Percentiles rank a stretch among this genome's conserved stretches.
These are phyloP conservation scores for Hypholoma fasciculare DNA, from an alignment of 768 basidiomycete genomes.

Conservation along the genomic window DNA sequence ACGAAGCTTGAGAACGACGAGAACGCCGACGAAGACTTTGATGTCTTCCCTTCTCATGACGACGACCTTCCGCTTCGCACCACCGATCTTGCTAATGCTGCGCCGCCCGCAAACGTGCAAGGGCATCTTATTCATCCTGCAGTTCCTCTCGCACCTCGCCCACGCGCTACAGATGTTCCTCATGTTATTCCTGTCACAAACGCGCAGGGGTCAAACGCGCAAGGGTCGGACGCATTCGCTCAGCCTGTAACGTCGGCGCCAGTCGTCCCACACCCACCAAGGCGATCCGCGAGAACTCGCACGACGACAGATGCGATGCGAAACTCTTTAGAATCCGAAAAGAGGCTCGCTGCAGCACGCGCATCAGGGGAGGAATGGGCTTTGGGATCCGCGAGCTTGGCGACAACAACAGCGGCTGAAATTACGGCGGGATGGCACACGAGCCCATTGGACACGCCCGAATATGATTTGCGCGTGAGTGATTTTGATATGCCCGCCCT, in stretches of 20 bases:
- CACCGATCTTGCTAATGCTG: background rate
- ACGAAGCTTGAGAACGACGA: background rate
- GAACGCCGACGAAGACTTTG: background rate
- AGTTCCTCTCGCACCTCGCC: background rate
- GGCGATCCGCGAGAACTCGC: background rate
- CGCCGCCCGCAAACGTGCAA: background rate
- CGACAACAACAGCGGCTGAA: background rate
- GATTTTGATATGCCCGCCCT: background rate
- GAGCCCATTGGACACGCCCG: background rate
- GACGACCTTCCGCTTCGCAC: background rate
- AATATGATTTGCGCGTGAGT: background rate
- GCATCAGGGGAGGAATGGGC: background rate
- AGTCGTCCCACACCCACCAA: background rate
- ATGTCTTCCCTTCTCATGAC: conserved; percentile 2
- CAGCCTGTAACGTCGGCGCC: background rate
- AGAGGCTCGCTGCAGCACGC: background rate
- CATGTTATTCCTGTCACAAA: background rate
- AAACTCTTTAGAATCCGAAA: background rate
- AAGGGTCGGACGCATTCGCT: background rate
- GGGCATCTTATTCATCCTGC: background rate
- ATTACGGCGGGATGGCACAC: background rate
- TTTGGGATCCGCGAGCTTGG: background rate
- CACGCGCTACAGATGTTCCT: background rate
- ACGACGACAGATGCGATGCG: background rate
- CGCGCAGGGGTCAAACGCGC: too few species aligned